These are phyloP conservation scores for Blastobotrys raffinosifermentans DNA, from an alignment of 1,139 yeast species.

Conservation along the genomic window DNA sequence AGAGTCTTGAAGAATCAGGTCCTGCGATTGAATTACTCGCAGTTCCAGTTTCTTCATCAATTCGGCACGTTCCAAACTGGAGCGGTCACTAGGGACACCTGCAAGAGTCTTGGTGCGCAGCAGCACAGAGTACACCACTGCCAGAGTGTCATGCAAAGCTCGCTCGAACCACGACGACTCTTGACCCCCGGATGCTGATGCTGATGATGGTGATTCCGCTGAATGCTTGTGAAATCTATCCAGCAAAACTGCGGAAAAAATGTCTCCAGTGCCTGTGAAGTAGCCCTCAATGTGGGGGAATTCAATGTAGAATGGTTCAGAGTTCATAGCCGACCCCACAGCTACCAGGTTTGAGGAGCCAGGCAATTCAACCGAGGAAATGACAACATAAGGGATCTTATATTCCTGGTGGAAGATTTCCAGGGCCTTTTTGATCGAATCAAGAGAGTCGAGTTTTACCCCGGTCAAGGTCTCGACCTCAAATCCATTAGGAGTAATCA, in stretches of 20 bases:
- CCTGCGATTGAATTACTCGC: slow-evolving; percentile 21
- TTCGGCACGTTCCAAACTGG: slow-evolving; percentile 14
- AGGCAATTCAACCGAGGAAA: slow-evolving; percentile 50
- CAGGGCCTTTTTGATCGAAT: slow-evolving; percentile 44
- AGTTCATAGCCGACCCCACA: slow-evolving; percentile 42
- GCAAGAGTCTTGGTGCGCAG: slow-evolving; percentile 20
- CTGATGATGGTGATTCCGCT: slow-evolving; percentile 1
- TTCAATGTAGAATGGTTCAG: slow-evolving; percentile 37
- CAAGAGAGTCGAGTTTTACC: slow-evolving; percentile 39
- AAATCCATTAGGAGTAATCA: slow-evolving; percentile 87
- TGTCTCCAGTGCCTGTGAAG: slow-evolving; percentile 91
- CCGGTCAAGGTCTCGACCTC: slow-evolving; percentile 74
- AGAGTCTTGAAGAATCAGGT: background rate
- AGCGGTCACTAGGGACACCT: slow-evolving; percentile 3
- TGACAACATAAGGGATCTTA: slow-evolving; percentile 56
- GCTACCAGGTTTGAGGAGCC: slow-evolving; percentile 37
- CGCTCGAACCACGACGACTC: slow-evolving; percentile 17
- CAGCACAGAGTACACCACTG: slow-evolving; percentile 25
- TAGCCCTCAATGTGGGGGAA: slow-evolving; percentile 59
- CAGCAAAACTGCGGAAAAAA: slow-evolving; percentile 71
- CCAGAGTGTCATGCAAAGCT: slow-evolving; percentile 24
- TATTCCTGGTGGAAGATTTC: slow-evolving; percentile 44
- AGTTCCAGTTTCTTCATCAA: slow-evolving; percentile 26
- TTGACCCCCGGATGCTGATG: slow-evolving; percentile 5
- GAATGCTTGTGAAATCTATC: slow-evolving; percentile 47